These are phyloP conservation scores for Mollisiaceae sp. DNA, from an alignment of 2,329 filamentous ascomycete species.

Conservation along the genomic window DNA sequence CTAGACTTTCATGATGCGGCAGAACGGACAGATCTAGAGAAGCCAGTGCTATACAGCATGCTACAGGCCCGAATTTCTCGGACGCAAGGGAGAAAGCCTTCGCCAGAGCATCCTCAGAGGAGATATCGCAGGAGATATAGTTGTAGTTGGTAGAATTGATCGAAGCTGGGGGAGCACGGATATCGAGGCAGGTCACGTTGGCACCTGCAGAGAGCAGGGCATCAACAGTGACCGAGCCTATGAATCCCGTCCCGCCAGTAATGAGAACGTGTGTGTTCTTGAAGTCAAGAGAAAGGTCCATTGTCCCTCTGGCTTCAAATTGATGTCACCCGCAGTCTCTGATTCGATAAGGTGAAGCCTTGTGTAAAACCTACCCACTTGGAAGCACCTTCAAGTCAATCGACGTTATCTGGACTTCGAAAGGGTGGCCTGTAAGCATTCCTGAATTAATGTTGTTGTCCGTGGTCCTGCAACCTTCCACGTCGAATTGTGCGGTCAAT, in stretches of 20 bases:
- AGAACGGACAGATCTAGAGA: slow-evolving; percentile 50
- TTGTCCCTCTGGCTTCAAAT: slow-evolving; percentile 9
- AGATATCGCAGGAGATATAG: slow-evolving; percentile 42
- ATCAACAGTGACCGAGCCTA: slow-evolving; percentile 31
- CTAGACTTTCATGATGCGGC: slow-evolving; percentile 45
- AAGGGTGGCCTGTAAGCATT: neutral
- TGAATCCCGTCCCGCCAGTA: slow-evolving; percentile 36
- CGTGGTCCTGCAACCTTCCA: neutral
- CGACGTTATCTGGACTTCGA: neutral
- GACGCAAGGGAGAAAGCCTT: slow-evolving; percentile 41
- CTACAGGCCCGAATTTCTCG: slow-evolving; percentile 37
- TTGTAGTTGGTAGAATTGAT: slow-evolving; percentile 17
- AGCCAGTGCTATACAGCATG: slow-evolving; percentile 50
- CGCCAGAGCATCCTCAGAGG: slow-evolving; percentile 44
- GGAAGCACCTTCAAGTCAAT: neutral
- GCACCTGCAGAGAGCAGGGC: slow-evolving; percentile 48
- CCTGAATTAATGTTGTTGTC: too few species aligned
- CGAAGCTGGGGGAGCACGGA: slow-evolving; percentile 16
- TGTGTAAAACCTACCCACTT: neutral
- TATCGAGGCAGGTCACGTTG: slow-evolving; percentile 45
- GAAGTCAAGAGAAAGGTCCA: slow-evolving; percentile 33
- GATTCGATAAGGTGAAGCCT: neutral
- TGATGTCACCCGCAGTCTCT: neutral
- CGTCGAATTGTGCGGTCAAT: neutral
- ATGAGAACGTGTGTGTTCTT: slow-evolving; percentile 33